phyloP scores from a whole-genome alignment of 345 rosid species.

The Acer saccharum region DNA sequence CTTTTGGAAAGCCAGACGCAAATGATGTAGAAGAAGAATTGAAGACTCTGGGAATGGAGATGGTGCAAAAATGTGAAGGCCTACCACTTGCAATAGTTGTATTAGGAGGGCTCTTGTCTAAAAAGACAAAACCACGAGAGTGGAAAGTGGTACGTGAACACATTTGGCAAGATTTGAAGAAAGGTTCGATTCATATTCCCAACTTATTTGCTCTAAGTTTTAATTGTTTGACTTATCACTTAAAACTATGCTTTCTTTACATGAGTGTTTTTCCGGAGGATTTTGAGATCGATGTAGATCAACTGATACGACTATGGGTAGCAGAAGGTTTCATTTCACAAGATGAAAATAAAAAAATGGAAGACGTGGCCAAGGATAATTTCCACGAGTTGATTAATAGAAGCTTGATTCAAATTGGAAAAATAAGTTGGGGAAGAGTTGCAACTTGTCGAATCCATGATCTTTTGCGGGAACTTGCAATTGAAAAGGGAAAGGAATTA shows the following conservation, averaged over 20 bases:
- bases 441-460: slow-evolving; percentile 27
- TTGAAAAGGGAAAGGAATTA: slow-evolving; percentile 23
- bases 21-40: neutral
- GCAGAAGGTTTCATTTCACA: slow-evolving; percentile 29
- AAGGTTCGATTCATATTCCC: slow-evolving; percentile 18
- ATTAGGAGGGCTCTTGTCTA: slow-evolving; percentile 29
- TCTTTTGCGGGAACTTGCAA: slow-evolving; percentile 26
- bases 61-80: slow-evolving; percentile 27
- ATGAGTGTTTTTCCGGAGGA: slow-evolving; percentile 33
- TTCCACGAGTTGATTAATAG: slow-evolving; percentile 26
- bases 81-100: slow-evolving; percentile 33
- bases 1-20: slow-evolving; percentile 9
- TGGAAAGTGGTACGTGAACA: neutral
- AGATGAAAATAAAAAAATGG: slow-evolving; percentile 25
- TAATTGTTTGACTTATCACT: slow-evolving; percentile 25
- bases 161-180: neutral
- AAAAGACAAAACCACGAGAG: neutral
- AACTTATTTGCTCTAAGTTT: slow-evolving; percentile 33
- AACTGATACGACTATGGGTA: slow-evolving; percentile 27
- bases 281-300: slow-evolving; percentile 11
- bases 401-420: slow-evolving; percentile 32
- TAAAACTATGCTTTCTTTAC: slow-evolving; percentile 33
- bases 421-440: slow-evolving; percentile 14
- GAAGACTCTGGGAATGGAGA: slow-evolving; percentile 25
- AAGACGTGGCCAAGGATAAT: slow-evolving; percentile 29